Evolutionary conservation across 768 basidiomycete genomes (phyloP).

Genomic region (Trametes cingulata): DNA sequence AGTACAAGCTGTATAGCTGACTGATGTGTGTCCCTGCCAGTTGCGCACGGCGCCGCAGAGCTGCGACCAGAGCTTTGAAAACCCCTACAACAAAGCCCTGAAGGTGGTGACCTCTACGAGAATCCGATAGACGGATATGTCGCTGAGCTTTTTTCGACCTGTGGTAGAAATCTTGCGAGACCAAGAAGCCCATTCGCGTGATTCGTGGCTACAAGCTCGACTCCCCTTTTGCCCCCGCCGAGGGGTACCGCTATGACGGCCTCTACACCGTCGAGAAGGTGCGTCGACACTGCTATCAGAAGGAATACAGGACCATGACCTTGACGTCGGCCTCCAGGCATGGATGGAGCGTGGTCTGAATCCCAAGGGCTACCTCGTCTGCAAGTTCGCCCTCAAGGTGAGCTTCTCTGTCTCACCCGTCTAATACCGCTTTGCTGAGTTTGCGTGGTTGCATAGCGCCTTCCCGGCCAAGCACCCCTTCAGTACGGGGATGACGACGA

Average conservation of each 20-base stretch:
- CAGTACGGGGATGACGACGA: constrained; percentile 33
- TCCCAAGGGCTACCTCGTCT: constrained; percentile 70
- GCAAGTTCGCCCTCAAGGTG: constrained; percentile 85
- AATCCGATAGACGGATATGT: neutral
- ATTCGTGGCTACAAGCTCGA: constrained; percentile 80
- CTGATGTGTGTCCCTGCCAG: constrained; percentile 36
- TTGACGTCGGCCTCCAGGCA: constrained; percentile 42
- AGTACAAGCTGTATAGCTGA: constrained; percentile 1
- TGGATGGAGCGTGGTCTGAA: constrained; percentile 78
- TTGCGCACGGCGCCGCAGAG: constrained; percentile 89
- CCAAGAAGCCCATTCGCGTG: constrained; percentile 80
- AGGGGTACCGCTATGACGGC: constrained; percentile 93
- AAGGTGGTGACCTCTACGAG: constrained; percentile 45
- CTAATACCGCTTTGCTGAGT: neutral
- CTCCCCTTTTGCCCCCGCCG: constrained; percentile 73
- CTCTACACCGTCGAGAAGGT: constrained; percentile 80
- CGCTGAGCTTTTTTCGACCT: no score
- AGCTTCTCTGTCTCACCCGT: constrained; percentile 20
- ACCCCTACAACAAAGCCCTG: constrained; percentile 67
- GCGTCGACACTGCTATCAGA: constrained; percentile 3
- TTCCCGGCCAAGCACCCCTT: constrained; percentile 56
- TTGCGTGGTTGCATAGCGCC: constrained; percentile 40
- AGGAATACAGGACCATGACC: neutral
- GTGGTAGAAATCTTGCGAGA: constrained; percentile 70
- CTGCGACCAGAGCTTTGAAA: constrained; percentile 79